A percentile compares a stretch with the other conserved stretches of the same genome.
phyloP scores from a whole-genome alignment of 805 yeast species.

The Suhomyces faveliae region DNA sequence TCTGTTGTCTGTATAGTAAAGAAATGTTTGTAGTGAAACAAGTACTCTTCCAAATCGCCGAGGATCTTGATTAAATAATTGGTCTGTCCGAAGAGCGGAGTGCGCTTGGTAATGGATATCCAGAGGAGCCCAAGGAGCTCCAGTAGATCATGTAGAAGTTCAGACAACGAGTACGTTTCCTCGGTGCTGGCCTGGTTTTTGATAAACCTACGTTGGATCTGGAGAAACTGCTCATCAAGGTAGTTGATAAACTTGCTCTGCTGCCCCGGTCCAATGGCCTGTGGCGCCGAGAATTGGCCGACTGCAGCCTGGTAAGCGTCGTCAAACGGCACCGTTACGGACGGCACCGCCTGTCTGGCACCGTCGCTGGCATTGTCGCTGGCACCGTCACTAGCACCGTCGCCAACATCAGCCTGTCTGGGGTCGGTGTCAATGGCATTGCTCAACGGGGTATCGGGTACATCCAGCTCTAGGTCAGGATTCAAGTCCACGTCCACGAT shows the following conservation, averaged over 20 bases:
- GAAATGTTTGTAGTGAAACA: conserved; percentile 33
- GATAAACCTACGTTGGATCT: conserved; percentile 53
- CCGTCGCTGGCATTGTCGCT: too few relatives aligned
- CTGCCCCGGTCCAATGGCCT: conserved; percentile 33
- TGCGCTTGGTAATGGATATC: conserved; percentile 47
- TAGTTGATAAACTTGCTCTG: conserved; percentile 55
- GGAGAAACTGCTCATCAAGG: conserved; percentile 53
- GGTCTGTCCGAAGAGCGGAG: conserved; percentile 53
- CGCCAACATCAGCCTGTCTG: neutral
- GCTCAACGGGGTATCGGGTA: neutral
- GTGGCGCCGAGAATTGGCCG: conserved; percentile 12
- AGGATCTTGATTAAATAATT: conserved; percentile 61
- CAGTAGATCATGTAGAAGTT: conserved; percentile 46
- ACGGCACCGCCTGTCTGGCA: conserved; percentile 1
- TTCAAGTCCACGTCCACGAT: conserved; percentile 35
- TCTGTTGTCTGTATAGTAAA: conserved; percentile 8
- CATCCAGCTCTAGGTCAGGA: conserved; percentile 31
- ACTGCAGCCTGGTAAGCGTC: conserved; percentile 19
- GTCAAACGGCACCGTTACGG: conserved; percentile 31
- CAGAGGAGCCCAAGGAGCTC: conserved; percentile 56
- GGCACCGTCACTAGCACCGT: too few relatives aligned
- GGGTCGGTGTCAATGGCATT: too few relatives aligned
- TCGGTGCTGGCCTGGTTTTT: conserved; percentile 35
- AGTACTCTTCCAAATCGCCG: conserved; percentile 64
- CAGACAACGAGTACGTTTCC: conserved; percentile 21